A percentile compares a stretch with the other conserved stretches of the same genome.
phyloP scores from a whole-genome alignment of 257 asterid genomes.

The Solanum chilense region DNA sequence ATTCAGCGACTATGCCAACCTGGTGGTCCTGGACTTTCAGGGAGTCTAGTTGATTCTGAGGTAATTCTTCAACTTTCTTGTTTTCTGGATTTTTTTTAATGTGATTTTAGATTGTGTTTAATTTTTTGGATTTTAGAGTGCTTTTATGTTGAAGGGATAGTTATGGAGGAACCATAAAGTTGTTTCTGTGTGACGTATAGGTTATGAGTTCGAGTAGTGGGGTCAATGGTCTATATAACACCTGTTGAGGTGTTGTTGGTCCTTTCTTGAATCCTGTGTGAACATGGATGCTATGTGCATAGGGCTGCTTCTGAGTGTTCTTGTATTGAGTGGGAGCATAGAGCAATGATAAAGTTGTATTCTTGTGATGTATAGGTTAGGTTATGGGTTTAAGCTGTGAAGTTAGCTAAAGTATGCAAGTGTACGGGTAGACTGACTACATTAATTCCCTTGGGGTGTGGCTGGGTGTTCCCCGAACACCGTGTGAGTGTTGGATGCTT shows the following conservation, averaged over 20 bases:
- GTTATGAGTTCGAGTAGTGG: background rate
- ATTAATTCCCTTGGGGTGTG: background rate
- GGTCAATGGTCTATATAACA: background rate
- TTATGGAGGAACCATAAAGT: background rate
- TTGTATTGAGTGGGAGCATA: background rate
- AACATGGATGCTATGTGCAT: background rate
- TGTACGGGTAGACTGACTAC: background rate
- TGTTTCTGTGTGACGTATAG: background rate
- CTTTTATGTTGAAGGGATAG: background rate
- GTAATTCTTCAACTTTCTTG: background rate
- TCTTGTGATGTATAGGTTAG: background rate
- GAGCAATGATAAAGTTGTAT: background rate
- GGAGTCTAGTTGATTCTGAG: constrained; percentile 75
- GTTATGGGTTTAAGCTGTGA: background rate
- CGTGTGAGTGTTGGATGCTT: background rate
- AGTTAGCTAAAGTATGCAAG: background rate
- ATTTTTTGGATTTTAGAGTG: background rate
- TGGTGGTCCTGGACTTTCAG: constrained; percentile 87
- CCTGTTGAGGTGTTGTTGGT: background rate
- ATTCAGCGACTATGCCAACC: constrained; percentile 71
- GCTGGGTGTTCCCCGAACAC: background rate
- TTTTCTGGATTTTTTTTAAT: background rate
- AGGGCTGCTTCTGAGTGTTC: background rate
- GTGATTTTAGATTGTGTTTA: background rate
- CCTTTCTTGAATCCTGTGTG: background rate